Base-by-base conservation (phyloP, 306 rosid genomes). In the Ziziphus jujuba region DNA sequence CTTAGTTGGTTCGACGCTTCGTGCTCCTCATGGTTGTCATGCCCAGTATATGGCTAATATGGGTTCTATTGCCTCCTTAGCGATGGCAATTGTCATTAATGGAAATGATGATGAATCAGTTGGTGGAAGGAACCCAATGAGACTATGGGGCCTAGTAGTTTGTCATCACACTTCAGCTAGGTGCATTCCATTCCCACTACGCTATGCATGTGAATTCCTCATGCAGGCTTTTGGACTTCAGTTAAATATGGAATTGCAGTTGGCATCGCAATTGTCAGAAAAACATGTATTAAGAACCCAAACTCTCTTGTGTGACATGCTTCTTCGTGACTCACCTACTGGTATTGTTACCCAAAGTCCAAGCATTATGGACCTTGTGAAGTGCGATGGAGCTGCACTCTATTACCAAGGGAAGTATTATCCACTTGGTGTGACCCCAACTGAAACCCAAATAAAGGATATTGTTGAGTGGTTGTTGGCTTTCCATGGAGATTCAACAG, bases 171-270 rank as follows among this genome's bases (percentile, higher is more conserved):
- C 96, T 62, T 87, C 97, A 3, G 88, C 89, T 22, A 76, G 99
- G 70, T 80, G 84, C 76, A 84, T 95, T 52, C 96, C 99, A 4
- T 95, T 95, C 78, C 97, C 99, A 0, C 66, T 95, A 12, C 78
- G 99, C 56, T 87, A 95, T 77, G 99, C 99, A 43, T 95, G 97
- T 76, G 97, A 95, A 81, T 95, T 95, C 55, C 67, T 95, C 9
- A 95, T 95, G 99, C 99, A 90, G 73, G 99, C 99, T 4, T 90
- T 95, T 77, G 97, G 97, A 35, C 90, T 95, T 8, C 99, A 95
- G 50, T 69, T 95, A 71, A 87, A 88, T 75, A 90, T 95, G 99
- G 99, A 90, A 57, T 81, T 95, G 80, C 97, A 87, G 71, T 72
- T 91, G 74, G 95, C 99, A 0, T 58, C 78, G 0, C 97, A 90